These are phyloP conservation scores for Daedaleopsis sinensis DNA, from an alignment of 768 basidiomycete genomes.

Conservation along the genomic window DNA sequence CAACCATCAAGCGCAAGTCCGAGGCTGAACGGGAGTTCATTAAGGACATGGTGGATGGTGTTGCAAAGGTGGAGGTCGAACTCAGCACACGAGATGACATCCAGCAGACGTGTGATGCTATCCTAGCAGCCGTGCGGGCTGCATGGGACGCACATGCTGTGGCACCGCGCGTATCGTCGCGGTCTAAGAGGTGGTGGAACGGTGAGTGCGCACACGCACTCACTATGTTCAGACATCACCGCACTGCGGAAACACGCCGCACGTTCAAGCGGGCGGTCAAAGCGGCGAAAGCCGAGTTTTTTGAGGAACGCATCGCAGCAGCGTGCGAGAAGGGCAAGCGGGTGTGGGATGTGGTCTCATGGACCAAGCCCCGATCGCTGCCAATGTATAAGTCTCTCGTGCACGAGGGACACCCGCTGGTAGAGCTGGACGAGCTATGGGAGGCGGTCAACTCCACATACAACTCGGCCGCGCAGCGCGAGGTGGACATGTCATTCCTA, in stretches of 20 bases:
- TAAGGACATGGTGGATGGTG: no score
- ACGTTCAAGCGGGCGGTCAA: neutral
- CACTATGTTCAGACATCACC: neutral
- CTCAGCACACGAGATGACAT: neutral
- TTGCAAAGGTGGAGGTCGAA: no score
- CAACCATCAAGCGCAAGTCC: no score
- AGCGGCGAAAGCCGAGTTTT: neutral
- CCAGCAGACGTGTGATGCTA: neutral
- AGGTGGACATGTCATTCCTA: neutral
- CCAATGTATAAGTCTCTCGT: constrained; percentile 4
- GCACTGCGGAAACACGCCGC: neutral
- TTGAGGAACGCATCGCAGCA: constrained; percentile 4
- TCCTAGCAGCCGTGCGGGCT: neutral
- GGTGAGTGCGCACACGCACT: neutral
- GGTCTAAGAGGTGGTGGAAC: constrained; percentile 6
- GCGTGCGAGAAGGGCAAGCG: neutral
- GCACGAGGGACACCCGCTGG: neutral
- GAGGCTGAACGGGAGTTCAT: no score
- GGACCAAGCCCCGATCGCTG: neutral
- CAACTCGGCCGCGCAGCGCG: neutral
- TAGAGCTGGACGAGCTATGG: neutral
- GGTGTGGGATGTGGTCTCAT: constrained; percentile 7
- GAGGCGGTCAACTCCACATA: no score
- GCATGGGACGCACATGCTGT: neutral
- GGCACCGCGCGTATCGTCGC: neutral